Base-by-base conservation (phyloP, 2,329 filamentous ascomycete species). In the Pestalotiopsis sp. region DNA sequence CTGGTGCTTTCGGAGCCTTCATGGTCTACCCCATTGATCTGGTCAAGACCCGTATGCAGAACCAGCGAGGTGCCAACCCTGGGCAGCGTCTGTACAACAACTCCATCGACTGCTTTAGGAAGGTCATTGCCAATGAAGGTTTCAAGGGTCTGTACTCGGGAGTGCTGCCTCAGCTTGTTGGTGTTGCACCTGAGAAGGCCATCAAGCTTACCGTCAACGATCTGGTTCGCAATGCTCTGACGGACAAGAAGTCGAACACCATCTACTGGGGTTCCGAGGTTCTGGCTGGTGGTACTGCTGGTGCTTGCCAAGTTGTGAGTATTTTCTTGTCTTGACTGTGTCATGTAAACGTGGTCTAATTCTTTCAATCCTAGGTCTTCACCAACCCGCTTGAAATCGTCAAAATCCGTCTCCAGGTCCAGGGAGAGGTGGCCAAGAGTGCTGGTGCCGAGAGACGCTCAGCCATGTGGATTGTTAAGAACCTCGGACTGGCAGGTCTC, bases 191-290 rank as follows among this genome's bases (percentile, higher is more conserved):
- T 1, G 96, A 99, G 81, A 99, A 99, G 86, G 96, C 96, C 74
- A 99, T 99, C 84, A 99, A 99, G 85, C 89, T 99, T 71, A 99
- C 96, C 0, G 95, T 99, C 77, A 99, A 99, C 82, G 96, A 99
- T 78, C 83, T 99, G 67, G 94, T 97, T 25, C 91, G 96, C 77
- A 87, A 88, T 9, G 86, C 88, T 73, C 91, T 95, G 77, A 92
- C 91, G 3, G 91, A 94, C 76, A 88, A 90, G 77, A 88, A 93
- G 71, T 90, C 88, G 57, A 92, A 92, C 64, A 84, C 89, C 69
- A 97, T 99, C 77, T 87, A 85, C 77, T 82, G 89, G 75, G 83
- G 85, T 38, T 85, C 90, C 70, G 96, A 99, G 82, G 84, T 98
- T 70, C 72, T 99, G 60, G 93, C 96, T 70, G 96, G 96, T 90